Evolutionary conservation across 352 stramenopile genomes (phyloP).

Genomic region (Phytophthora syringae): DNA sequence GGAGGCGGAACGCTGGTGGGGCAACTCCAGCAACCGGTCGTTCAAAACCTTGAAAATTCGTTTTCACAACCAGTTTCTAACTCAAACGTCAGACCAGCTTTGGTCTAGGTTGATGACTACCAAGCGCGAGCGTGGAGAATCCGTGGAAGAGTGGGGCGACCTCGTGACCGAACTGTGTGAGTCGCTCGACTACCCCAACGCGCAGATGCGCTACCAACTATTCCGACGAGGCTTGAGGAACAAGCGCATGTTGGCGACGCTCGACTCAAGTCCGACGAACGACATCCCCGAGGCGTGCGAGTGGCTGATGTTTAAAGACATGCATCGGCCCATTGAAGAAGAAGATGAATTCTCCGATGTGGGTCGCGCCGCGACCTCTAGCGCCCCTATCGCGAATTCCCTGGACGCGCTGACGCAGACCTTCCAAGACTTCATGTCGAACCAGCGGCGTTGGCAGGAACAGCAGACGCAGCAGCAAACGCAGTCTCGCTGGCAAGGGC

Average conservation of each 20-base stretch:
- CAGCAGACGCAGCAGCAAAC: no score
- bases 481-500: no score
- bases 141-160: conserved; percentile 11
- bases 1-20: no score
- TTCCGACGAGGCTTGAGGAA: background rate
- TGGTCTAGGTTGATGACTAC: background rate
- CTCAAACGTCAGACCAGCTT: background rate
- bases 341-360: conserved; percentile 1
- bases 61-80: conserved; percentile 10
- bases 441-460: no score
- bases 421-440: no score
- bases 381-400: no score
- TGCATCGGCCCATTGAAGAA: background rate
- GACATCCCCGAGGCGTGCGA: conserved; percentile 6
- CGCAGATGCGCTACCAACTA: conserved; percentile 1
- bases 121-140: background rate
- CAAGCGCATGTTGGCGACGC: background rate
- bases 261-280: background rate
- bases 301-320: conserved; percentile 3
- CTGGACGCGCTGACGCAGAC: no score
- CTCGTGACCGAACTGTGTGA: conserved; percentile 3
- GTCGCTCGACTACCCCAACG: conserved; percentile 4
- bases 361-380: background rate
- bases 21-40: background rate
- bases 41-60: background rate